Evolutionary conservation across 768 basidiomycete species (phyloP).

Genomic region (Hysterangium stoloniferum): DNA sequence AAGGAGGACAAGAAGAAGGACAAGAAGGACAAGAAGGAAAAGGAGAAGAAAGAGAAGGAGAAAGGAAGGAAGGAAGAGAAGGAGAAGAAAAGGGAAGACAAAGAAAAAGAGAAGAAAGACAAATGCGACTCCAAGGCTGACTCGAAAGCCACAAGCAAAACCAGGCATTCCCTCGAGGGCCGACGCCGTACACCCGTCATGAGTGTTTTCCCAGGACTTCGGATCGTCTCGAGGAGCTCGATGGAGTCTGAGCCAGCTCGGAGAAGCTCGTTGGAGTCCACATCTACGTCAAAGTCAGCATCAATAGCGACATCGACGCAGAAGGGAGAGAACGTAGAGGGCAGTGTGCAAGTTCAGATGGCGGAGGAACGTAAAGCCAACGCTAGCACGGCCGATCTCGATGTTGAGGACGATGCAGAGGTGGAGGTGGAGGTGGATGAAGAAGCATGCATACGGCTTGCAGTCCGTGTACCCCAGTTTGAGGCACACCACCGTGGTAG

Average conservation of each 20-base stretch:
- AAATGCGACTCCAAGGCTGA: too few species aligned
- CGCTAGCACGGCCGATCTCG: too few species aligned
- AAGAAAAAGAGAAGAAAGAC: conserved; percentile 19
- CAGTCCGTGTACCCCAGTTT: not conserved
- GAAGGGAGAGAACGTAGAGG: not conserved
- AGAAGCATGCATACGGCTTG: conserved; percentile 4
- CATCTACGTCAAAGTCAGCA: not conserved
- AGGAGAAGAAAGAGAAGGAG: conserved; percentile 20
- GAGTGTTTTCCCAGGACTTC: conserved; percentile 53
- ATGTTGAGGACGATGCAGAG: not conserved
- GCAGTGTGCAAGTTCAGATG: too few species aligned
- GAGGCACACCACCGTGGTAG: not conserved
- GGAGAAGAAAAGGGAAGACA: not conserved
- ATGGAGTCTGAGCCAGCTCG: not conserved
- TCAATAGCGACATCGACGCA: not conserved
- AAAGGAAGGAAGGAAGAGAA: not conserved
- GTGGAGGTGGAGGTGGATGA: not conserved
- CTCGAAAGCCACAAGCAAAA: conserved; percentile 14
- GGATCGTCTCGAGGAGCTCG: too few species aligned
- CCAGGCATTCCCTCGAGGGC: conserved; percentile 32
- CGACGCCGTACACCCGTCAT: conserved; percentile 45
- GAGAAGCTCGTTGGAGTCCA: not conserved
- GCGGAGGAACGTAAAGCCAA: too few species aligned
- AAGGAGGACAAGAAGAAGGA: conserved; percentile 18
- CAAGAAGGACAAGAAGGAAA: conserved; percentile 25